Base-by-base conservation (phyloP, 169 alveolate species). In the Plasmodium coatneyi region DNA sequence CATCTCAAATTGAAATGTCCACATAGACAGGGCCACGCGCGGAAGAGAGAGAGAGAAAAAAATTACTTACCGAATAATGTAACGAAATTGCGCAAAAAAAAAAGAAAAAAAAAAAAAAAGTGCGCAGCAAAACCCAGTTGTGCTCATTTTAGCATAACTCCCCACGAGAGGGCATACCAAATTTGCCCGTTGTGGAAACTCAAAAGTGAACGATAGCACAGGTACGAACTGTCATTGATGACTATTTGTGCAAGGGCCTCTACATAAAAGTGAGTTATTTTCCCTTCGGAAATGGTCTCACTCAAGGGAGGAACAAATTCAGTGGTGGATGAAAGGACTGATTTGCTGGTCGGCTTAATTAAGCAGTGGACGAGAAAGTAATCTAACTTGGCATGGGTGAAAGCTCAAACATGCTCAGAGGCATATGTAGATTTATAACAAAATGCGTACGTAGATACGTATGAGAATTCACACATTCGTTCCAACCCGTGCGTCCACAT, bases 351-450 rank as follows among this genome's bases (percentile, higher is more conserved):
- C 7, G 60, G 80, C 19, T 80, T 80, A 80, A 71, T 90, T 36
- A 90, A 90, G 16, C 72, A 39, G 76, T 90, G 95, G 95, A 90
- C 95, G 19, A 52, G 41, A 66, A 90, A 80, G 95, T 90, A 90
- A 80, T 43, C 30, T 39, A 71, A 83, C 43, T 34, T 19, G 32
- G 34, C 54, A 71, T 32, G 71, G 39, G 36, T 0, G 34, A 80
- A 2, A 25, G 9, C 10, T 28, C 5, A 49, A 6, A 49, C 22
- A 49, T 49, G 60, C 60, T 49, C 7, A 49, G 60, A 49, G 60
- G 66, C 66, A 14, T 36, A 25, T 28, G 74, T 0, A 46, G 7
- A 36, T 80, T 32, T 39, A 30, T 71, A 39, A 4, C 14, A 10
- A 46, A 14, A 30, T 80, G 22, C 32, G 3, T 43, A 16, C 14